Evolutionary conservation across 495 filamentous ascomycete genomes (phyloP), one percentile per base, ranked within the genome.

Genomic region (Trypethelium eluteriae): DNA sequence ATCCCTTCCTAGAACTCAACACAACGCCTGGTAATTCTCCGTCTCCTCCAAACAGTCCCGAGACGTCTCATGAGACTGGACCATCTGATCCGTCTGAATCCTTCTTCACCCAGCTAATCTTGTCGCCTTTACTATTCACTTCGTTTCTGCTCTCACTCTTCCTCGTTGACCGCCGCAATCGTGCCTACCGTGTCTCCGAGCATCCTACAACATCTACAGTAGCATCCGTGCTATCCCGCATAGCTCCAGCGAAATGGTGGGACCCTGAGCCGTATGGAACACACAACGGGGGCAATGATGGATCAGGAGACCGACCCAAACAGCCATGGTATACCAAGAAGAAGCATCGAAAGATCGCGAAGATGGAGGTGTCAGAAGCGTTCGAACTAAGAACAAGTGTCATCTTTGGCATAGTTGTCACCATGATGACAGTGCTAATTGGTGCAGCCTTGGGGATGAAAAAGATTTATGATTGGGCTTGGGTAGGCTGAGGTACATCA

Each of bases 131-230:
- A 35, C 69, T 70, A 49, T 72, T 76, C 65, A 69, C 71, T 9
- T 73, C 75, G n/a, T 74, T 78, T 70, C 70, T 78, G 36, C 49
- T 78, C 12, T 78, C 76, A 38, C 72, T 77, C 36, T 70, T 70
- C 69, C 59, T 77, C 11, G 72, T 76, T 3, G 75, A 78, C 63
- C 67, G 70, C 39, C 62, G 63, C 59, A 67, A 76, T 62, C 75
- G 75, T 62, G 44, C 47, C 62, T 73, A 68, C 67, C 76, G 76
- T 63, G 62, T 69, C 59, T 71, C 73, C 35, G 62, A 70, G 65
- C 70, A 68, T 39, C 68, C 70, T 61, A 56, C 62, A 12, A 35
- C 16, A 7, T 38, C 66, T 6, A 65, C 18, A 9, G 25, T 62
- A n/a, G 34, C 12, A 12, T 49, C 39, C 39, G n/a, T 34, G 25